Percentiles rank a stretch among this genome's conserved stretches.
Conservation (phyloP, 1,284 basidiomycete species). For the Meira miltonrushii region DNA sequence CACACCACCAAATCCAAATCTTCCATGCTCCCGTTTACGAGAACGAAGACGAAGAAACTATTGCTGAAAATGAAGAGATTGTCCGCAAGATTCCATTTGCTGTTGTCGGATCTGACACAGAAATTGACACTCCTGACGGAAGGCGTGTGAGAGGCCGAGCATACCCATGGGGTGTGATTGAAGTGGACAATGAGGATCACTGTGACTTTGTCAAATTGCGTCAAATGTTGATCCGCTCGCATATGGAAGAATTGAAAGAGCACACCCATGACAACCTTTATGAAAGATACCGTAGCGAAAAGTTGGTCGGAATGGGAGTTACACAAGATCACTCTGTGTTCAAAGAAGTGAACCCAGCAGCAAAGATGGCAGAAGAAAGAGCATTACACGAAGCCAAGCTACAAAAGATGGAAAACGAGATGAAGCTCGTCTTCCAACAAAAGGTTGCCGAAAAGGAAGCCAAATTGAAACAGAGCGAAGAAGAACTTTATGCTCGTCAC, state of each 20-base stretch:
- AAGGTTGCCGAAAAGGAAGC: slow-evolving; percentile 52
- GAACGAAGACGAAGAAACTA: slow-evolving; percentile 49
- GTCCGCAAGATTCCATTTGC: slow-evolving; percentile 49
- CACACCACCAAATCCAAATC: slow-evolving; percentile 50
- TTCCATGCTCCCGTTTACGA: slow-evolving; percentile 46
- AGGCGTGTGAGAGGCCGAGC: slow-evolving; percentile 47
- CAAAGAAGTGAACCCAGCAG: slow-evolving; percentile 47
- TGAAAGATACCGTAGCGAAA: slow-evolving; percentile 48
- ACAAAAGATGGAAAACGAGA: slow-evolving; percentile 53
- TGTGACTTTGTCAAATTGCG: slow-evolving; percentile 53
- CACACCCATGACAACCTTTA: slow-evolving; percentile 47
- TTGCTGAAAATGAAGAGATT: slow-evolving; percentile 50
- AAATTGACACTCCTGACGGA: slow-evolving; percentile 49
- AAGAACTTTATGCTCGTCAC: slow-evolving; percentile 51
- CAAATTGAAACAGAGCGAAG: slow-evolving; percentile 52
- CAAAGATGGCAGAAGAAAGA: slow-evolving; percentile 50
- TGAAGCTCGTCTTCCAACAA: slow-evolving; percentile 53
- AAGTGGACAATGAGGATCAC: slow-evolving; percentile 52
- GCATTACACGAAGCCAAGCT: slow-evolving; percentile 51
- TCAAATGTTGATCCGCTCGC: slow-evolving; percentile 52
- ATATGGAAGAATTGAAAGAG: slow-evolving; percentile 53
- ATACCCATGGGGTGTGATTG: slow-evolving; percentile 51
- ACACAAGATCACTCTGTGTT: slow-evolving; percentile 50
- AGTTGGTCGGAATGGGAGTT: slow-evolving; percentile 46
- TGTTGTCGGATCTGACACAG: slow-evolving; percentile 47